Percentiles rank a stretch among this genome's conserved stretches.
These are phyloP conservation scores for Mesotaenium endlicherianum DNA, from an alignment of 139 green algal genomes.

Conservation along the genomic window DNA sequence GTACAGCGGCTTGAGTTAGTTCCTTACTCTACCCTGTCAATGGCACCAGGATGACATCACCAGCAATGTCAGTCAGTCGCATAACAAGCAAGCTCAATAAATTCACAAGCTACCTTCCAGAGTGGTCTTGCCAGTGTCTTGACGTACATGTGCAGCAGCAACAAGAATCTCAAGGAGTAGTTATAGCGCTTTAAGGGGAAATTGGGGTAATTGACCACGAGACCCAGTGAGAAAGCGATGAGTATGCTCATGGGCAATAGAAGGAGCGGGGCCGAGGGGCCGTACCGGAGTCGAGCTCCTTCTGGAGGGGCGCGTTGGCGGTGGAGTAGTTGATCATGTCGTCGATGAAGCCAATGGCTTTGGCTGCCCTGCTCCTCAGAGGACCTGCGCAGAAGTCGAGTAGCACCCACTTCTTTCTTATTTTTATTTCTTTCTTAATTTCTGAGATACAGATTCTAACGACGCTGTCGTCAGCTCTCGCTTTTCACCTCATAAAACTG, in stretches of 20 bases:
- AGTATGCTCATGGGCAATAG: not conserved
- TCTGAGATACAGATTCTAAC: too few relatives aligned
- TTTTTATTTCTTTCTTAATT: too few relatives aligned
- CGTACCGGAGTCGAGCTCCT: constrained; percentile 85
- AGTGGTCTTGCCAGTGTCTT: not conserved
- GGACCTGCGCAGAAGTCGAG: too few relatives aligned
- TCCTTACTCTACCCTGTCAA: not conserved
- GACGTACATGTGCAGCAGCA: too few relatives aligned
- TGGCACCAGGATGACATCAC: not conserved
- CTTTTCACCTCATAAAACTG: too few relatives aligned
- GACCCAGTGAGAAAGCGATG: too few relatives aligned
- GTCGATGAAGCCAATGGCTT: constrained; percentile 99
- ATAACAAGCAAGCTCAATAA: not conserved
- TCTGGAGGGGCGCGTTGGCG: constrained; percentile 83
- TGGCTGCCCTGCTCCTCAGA: constrained; percentile 88
- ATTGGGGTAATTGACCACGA: constrained; percentile 5
- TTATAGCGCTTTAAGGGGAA: not conserved
- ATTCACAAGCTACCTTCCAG: not conserved
- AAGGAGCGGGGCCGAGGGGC: not conserved
- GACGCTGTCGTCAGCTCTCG: too few relatives aligned
- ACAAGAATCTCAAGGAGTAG: too few relatives aligned
- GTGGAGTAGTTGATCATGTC: constrained; percentile 96
- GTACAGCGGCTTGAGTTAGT: not conserved
- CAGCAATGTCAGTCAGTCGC: not conserved
- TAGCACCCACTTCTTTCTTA: too few relatives aligned